These are phyloP conservation scores for Colletotrichum chrysophilum DNA, from an alignment of 2,329 filamentous ascomycete species.

Conservation along the genomic window DNA sequence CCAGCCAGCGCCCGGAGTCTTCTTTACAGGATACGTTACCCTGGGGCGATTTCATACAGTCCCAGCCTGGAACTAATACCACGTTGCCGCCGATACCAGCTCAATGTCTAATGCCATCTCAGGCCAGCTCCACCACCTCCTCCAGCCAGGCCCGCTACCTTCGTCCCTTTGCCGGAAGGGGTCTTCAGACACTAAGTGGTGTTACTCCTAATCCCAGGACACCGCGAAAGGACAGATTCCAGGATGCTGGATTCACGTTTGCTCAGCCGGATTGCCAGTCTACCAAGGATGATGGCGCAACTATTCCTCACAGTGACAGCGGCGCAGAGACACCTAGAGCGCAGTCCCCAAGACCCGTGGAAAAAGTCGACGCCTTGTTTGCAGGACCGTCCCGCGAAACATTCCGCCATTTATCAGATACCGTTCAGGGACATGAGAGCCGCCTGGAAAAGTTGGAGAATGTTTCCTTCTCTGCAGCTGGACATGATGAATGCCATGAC, in stretches of 20 bases:
- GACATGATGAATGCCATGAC: conserved; percentile 73
- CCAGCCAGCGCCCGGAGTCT: conserved; percentile 35
- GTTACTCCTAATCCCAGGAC: conserved; percentile 35
- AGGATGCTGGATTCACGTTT: conserved; percentile 16
- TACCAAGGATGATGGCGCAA: conserved; percentile 27
- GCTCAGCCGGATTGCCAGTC: conserved; percentile 21
- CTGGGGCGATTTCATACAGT: conserved; percentile 51
- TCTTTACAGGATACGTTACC: conserved; percentile 62
- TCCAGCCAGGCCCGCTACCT: conserved; percentile 56
- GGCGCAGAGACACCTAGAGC: conserved; percentile 27
- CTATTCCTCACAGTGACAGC: conserved; percentile 25
- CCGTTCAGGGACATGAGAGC: conserved; percentile 65
- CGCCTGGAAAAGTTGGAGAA: conserved; percentile 74
- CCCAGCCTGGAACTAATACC: conserved; percentile 37
- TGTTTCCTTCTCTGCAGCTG: conserved; percentile 68
- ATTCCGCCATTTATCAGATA: conserved; percentile 52
- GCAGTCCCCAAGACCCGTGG: conserved; percentile 11
- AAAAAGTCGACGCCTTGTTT: conserved; percentile 18
- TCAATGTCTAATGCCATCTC: conserved; percentile 57
- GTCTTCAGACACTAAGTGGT: conserved; percentile 57
- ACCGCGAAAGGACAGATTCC: conserved; percentile 34
- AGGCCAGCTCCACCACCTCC: conserved; percentile 57
- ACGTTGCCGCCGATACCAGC: conserved; percentile 52
- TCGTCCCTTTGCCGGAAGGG: conserved; percentile 60
- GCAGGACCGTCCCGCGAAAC: conserved; percentile 35